Base-by-base conservation (phyloP, 2,329 filamentous ascomycete genomes). In the Westerdykella ornata region DNA sequence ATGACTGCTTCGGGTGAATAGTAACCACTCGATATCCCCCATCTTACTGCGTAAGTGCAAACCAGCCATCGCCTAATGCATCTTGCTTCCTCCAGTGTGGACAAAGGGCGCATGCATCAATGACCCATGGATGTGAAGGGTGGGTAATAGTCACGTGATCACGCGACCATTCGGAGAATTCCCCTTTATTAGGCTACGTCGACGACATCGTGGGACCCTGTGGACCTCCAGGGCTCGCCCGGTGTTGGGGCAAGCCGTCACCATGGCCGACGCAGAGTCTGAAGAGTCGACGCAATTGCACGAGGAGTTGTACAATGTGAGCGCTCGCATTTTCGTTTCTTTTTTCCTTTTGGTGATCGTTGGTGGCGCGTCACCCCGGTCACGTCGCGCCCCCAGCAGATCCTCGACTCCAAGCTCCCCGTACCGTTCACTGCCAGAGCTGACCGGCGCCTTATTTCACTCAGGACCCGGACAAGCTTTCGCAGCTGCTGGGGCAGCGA, bases 381-480 rank as follows among this genome's bases (percentile, higher is more conserved):
- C 47, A 33, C 16, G 38, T 45, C 45, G 38, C 48, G 57, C n/a
- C n/a, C n/a, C n/a, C n/a, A n/a, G n/a, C 51, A 49, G 54, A 59
- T 56, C 48, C 47, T 43, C 46, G 49, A 33, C 53, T 48, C 45
- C 47, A 20, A 20, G 15, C n/a, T 15, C 18, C 31, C n/a, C n/a
- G n/a, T n/a, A n/a, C n/a, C 30, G 36, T 14, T 35, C 41, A 45
- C 47, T 2, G 43, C 38, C 42, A 41, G 3, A 3, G 22, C 22
- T 44, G 43, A 48, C 54, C 56, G 42, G 56, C 46, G 26, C 37
- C 29, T 43, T n/a, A n/a, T n/a, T 35, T 46, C 53, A 47, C 33
- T 15, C 41, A 65, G 62, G 60, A 66, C 47, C 61, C 62, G 36
- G 62, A 56, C 12, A 59, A 62, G 48, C 59, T 66, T 18, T 66